Evolutionary conservation across 2,329 filamentous ascomycete species (phyloP).

Genomic region (Fusarium piperis): DNA sequence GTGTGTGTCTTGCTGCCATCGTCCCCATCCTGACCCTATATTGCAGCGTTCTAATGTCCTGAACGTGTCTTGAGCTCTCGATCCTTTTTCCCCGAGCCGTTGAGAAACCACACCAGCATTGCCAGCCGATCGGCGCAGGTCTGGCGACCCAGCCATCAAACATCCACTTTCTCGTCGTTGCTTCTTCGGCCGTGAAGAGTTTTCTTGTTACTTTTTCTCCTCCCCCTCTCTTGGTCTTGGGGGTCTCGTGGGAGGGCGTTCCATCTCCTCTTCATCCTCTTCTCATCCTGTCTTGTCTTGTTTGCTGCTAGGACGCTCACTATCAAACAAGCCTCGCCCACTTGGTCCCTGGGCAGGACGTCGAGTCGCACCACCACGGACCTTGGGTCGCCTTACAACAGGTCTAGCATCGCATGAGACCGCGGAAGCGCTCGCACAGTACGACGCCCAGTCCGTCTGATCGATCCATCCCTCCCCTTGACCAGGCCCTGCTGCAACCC

Average conservation of each 20-base stretch:
- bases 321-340: slow-evolving; percentile 25
- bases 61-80: slow-evolving; percentile 4
- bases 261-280: slow-evolving; percentile 7
- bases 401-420: slow-evolving; percentile 40
- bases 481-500: slow-evolving; percentile 34
- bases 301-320: slow-evolving; percentile 20
- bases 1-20: slow-evolving; percentile 7
- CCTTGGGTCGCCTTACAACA: slow-evolving; percentile 38
- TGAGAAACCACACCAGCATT: slow-evolving; percentile 20
- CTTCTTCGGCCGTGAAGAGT: slow-evolving; percentile 37
- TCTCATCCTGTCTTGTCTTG: slow-evolving; percentile 8
- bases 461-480: slow-evolving; percentile 37
- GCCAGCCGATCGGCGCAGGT: slow-evolving; percentile 28
- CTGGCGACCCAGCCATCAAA: slow-evolving; percentile 26
- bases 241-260: neutral
- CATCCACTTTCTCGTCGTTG: slow-evolving; percentile 31
- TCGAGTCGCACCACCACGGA: slow-evolving; percentile 41
- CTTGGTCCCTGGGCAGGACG: slow-evolving; percentile 26
- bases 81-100: slow-evolving; percentile 13
- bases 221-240: neutral
- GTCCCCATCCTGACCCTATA: slow-evolving; percentile 18
- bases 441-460: slow-evolving; percentile 36
- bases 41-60: slow-evolving; percentile 14
- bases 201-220: slow-evolving; percentile 16
- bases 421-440: slow-evolving; percentile 34